Percentiles rank a stretch among this genome's conserved stretches.
Conservation (phyloP, 176 grass and related monocot genomes). For the Thalia dealbata region DNA sequence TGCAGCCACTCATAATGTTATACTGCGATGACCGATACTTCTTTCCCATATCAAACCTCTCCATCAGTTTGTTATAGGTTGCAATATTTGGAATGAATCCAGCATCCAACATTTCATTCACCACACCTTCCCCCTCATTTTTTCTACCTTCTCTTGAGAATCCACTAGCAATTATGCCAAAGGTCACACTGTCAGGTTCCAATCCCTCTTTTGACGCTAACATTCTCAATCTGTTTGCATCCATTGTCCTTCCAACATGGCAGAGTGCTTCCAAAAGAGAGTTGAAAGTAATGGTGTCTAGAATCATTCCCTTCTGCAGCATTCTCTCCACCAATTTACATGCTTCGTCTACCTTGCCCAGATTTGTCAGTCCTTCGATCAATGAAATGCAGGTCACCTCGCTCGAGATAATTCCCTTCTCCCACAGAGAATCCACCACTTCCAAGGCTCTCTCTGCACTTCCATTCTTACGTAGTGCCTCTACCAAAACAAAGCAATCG, state of each 20-base stretch:
- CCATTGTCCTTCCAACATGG: neutral
- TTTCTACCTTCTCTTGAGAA: conserved; percentile 6
- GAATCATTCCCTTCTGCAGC: conserved; percentile 8
- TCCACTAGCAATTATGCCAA: neutral
- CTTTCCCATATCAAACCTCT: neutral
- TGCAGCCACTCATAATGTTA: neutral
- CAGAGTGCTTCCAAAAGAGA: conserved; percentile 9
- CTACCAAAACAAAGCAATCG: conserved; percentile 5
- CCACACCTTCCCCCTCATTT: neutral
- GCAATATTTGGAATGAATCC: conserved; percentile 10
- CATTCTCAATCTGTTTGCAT: neutral
- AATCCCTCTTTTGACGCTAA: neutral
- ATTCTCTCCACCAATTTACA: neutral
- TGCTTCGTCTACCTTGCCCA: neutral
- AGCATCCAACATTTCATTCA: conserved; percentile 9
- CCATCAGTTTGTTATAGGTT: conserved; percentile 4
- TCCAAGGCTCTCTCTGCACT: conserved; percentile 5
- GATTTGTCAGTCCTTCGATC: conserved; percentile 1
- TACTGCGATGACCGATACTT: neutral
- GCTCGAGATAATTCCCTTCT: neutral
- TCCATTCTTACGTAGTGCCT: neutral
- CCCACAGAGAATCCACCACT: neutral
- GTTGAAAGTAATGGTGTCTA: conserved; percentile 5
- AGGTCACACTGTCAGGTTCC: conserved; percentile 1
- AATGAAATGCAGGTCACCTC: conserved; percentile 1